Base-by-base conservation (phyloP, 169 alveolate species). In the Cryptosporidium sp. region DNA sequence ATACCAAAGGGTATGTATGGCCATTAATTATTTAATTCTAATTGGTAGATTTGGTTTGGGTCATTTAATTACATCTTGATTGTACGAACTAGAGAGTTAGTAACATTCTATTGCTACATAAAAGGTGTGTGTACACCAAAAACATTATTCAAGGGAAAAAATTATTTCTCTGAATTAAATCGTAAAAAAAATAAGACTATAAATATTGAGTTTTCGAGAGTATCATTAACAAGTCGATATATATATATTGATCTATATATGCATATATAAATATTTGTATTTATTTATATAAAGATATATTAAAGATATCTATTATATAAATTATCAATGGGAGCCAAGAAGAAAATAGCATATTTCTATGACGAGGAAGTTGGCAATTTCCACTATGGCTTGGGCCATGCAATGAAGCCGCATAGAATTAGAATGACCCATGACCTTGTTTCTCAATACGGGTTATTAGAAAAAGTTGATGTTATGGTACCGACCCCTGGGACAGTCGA, bases 381-480 rank as follows among this genome's bases (percentile, higher is more conserved):
- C 75, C 89, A 94, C 60, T 94, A 93, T 86, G 95, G 96, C 0
- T 84, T 92, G 44, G 93, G 92, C 2, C 98, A 96, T 85, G 97
- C 98, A 35, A 96, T 96, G 98, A 96, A 96, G 61, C 98, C 98
- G 33, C 92, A 93, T 21, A 91, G 98, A 85, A 93, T 95, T 85
- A 87, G 94, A 61, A 96, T 96, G 94, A 93, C 97, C 12, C 96
- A 96, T 91, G 94, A 93, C 53, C 75, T 96, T 80, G 91, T 96
- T 16, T 56, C 91, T 26, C 86, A 94, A 21, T 96, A 96, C 89
- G 95, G 95, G 26, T 18, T 96, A 68, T 60, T 85, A 45, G 93
- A 91, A 26, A 70, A 58, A 21, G 61, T 80, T 5, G 89, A 80
- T 80, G 89, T 80, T 14, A 80, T 80, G 89, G 75, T 80, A 42